Conservation (phyloP, 768 basidiomycete genomes). For the Pleurotus tuoliensis region DNA sequence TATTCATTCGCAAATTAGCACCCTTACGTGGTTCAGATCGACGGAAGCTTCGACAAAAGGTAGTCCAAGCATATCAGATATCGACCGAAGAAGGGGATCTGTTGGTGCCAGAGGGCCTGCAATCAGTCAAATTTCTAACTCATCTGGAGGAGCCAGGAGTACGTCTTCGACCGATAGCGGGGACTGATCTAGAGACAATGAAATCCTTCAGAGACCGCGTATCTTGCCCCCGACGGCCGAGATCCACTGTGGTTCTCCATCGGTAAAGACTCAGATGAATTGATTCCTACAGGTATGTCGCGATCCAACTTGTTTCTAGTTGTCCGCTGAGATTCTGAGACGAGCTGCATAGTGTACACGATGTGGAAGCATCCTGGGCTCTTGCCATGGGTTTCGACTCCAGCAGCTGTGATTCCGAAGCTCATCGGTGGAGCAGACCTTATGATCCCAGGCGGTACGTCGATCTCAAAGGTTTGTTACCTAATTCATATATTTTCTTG, state of each 20-base stretch:
- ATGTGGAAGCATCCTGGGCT: slow-evolving; percentile 72
- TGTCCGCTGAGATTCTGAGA: too few species aligned
- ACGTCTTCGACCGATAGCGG: slow-evolving; percentile 16
- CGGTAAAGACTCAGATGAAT: slow-evolving; percentile 61
- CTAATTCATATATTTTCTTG: background rate
- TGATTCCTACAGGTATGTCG: slow-evolving; percentile 55
- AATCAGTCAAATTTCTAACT: slow-evolving; percentile 63
- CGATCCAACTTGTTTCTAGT: too few species aligned
- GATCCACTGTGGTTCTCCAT: slow-evolving; percentile 78
- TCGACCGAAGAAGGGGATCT: slow-evolving; percentile 56
- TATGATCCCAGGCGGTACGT: slow-evolving; percentile 83
- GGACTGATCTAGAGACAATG: background rate
- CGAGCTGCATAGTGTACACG: slow-evolving; percentile 49
- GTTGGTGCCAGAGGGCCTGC: slow-evolving; percentile 72
- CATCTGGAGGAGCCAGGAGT: slow-evolving; percentile 67
- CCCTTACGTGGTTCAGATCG: slow-evolving; percentile 72
- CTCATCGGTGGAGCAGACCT: slow-evolving; percentile 80
- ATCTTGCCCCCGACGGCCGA: slow-evolving; percentile 53
- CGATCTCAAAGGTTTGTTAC: background rate
- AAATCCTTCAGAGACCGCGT: slow-evolving; percentile 48
- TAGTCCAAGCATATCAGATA: slow-evolving; percentile 32
- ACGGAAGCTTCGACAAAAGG: slow-evolving; percentile 56
- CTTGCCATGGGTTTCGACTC: slow-evolving; percentile 69
- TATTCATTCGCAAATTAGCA: slow-evolving; percentile 26
- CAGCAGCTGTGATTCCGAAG: slow-evolving; percentile 63